Evolutionary conservation across 2,329 filamentous ascomycete genomes (phyloP), one percentile per base, ranked within the genome.

Genomic region (Colletotrichum sp.): DNA sequence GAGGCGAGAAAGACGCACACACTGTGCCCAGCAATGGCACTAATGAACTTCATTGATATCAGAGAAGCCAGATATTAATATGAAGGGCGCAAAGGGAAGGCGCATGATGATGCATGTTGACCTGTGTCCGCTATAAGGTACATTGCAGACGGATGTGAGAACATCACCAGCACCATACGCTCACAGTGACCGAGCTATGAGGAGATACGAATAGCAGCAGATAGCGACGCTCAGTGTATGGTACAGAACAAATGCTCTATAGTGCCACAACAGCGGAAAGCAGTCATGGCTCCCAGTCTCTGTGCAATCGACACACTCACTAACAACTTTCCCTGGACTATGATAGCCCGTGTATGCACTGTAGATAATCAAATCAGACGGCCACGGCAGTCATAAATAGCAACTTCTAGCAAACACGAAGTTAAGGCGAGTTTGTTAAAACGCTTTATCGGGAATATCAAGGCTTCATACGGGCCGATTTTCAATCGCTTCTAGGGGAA

Each of bases 371-470:
- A 0, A 21, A 47, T 13, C 0, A 8, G 11, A 13, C 1, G 9
- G 4, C n/a, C 7, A 5, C 0, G 6, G 0, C 2, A 47, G 43
- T 21, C 43, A 21, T 7, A 21, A 1, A 47, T 3, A 21, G 18
- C 4, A 47, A 47, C 2, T 7, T 7, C n/a, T 47, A 21, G 2
- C n/a, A 47, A 21, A 8, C 11, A 13, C 2, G n/a, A 11, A 47
- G 13, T 21, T 3, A 7, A 3, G 4, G 0, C n/a, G n/a, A 47
- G 0, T 0, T 47, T 21, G 43, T 5, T 47, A 0, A 47, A 47
- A n/a, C 11, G 4, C 0, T 1, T 1, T 13, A 21, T 47, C 0
- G 24, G 5, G 6, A 21, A 21, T 6, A 3, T 21, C 43, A n/a
- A n/a, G 18, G 38, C 43, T 47, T 21, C n/a, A 47, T 47, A 47